Percentiles rank a stretch among this genome's conserved stretches.
Conservation (phyloP, 305 asterid genomes). For the Striga hermonthica region DNA sequence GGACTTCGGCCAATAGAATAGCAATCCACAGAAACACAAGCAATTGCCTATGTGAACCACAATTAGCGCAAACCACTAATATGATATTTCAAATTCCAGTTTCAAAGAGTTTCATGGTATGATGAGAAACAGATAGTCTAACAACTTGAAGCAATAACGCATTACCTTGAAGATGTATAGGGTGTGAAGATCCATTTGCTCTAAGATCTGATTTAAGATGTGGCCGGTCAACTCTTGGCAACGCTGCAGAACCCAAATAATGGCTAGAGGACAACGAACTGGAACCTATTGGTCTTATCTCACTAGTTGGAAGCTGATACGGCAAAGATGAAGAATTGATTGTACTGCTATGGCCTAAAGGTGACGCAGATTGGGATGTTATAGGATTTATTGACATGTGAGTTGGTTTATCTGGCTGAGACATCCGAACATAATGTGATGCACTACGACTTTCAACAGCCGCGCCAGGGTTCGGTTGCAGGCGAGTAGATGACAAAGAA, state of each 20-base stretch:
- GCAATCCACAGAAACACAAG: slow-evolving; percentile 18
- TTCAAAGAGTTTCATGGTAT: slow-evolving; percentile 17
- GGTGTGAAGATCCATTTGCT: slow-evolving; percentile 58
- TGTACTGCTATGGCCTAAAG: slow-evolving; percentile 41
- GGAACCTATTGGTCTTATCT: slow-evolving; percentile 65
- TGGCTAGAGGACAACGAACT: slow-evolving; percentile 52
- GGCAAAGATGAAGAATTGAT: slow-evolving; percentile 54
- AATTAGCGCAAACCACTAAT: slow-evolving; percentile 14
- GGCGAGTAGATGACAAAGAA: slow-evolving; percentile 54
- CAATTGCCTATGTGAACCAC: slow-evolving; percentile 24
- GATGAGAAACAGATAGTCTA: slow-evolving; percentile 15
- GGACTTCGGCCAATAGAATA: slow-evolving; percentile 1
- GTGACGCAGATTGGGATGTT: slow-evolving; percentile 47
- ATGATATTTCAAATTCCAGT: not conserved
- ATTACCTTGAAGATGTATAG: slow-evolving; percentile 70
- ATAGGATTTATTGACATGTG: slow-evolving; percentile 51
- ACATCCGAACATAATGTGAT: slow-evolving; percentile 44
- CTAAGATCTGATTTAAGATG: slow-evolving; percentile 68
- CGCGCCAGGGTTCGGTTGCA: slow-evolving; percentile 47
- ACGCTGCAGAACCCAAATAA: slow-evolving; percentile 43
- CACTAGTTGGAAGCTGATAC: slow-evolving; percentile 91
- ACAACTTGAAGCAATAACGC: slow-evolving; percentile 24
- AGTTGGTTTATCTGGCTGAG: slow-evolving; percentile 57
- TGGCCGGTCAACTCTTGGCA: slow-evolving; percentile 59
- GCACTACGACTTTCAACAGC: slow-evolving; percentile 51